These are phyloP conservation scores for Blastocystis sp. DNA, from an alignment of 352 stramenopile species.

Conservation along the genomic window DNA sequence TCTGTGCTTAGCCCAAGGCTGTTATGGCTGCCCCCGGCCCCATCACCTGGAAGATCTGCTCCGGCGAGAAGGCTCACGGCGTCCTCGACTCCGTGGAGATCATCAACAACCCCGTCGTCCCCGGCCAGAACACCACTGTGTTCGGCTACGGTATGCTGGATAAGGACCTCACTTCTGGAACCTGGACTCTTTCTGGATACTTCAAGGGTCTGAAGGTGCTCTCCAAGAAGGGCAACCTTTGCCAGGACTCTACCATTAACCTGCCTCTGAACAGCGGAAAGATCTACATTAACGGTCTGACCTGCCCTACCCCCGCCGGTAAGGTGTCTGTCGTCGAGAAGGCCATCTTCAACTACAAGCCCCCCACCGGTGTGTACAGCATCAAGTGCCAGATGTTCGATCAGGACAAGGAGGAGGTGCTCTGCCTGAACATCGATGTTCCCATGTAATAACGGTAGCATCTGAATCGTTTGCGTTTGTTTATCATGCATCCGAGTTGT, in stretches of 20 bases:
- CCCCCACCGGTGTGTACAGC: conserved; percentile 39
- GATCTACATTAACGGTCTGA: conserved; percentile 62
- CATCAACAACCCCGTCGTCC: conserved; percentile 55
- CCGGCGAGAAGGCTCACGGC: conserved; percentile 25
- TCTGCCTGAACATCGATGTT: conserved; percentile 59
- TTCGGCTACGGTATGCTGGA: conserved; percentile 44
- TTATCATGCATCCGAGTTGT: too few species aligned
- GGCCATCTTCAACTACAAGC: conserved; percentile 61
- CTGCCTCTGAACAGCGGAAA: conserved; percentile 56
- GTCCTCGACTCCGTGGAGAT: conserved; percentile 38
- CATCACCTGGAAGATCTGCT: conserved; percentile 62
- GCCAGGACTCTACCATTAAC: conserved; percentile 19
- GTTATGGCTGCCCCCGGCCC: conserved; percentile 54
- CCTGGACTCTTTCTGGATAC: neutral
- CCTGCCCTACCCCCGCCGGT: conserved; percentile 20
- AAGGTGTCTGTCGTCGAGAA: conserved; percentile 60
- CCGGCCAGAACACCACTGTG: conserved; percentile 56
- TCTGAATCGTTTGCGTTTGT: neutral
- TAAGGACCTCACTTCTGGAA: conserved; percentile 14
- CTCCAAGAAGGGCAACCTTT: conserved; percentile 54
- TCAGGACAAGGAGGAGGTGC: conserved; percentile 60
- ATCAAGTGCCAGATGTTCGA: conserved; percentile 58
- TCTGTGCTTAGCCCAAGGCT: neutral
- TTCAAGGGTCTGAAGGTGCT: conserved; percentile 36
- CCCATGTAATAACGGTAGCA: conserved; percentile 46